These are phyloP conservation scores for Stagonosporopsis vannaccii DNA, from an alignment of 2,329 filamentous ascomycete genomes.

Conservation along the genomic window DNA sequence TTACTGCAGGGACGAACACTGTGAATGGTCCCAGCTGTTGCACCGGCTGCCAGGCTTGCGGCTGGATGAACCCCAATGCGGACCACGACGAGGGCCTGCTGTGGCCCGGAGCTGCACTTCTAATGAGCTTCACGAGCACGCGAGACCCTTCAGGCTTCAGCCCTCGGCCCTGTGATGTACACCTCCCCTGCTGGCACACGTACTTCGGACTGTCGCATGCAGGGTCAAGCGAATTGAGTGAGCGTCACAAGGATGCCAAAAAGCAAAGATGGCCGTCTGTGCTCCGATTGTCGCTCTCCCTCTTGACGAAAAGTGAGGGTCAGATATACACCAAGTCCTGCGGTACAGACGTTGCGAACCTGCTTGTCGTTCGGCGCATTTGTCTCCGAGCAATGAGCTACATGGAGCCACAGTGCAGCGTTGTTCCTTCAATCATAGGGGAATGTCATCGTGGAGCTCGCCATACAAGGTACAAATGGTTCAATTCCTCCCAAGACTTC, in stretches of 20 bases:
- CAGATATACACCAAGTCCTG: neutral
- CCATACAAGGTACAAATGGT: slow-evolving; percentile 10
- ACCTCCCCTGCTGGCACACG: neutral
- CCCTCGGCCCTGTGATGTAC: neutral
- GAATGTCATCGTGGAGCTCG: neutral
- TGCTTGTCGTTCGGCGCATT: neutral
- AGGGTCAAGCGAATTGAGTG: slow-evolving; percentile 7
- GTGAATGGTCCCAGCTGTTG: neutral
- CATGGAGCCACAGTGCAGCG: neutral
- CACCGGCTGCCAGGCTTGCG: neutral
- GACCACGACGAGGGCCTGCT: neutral
- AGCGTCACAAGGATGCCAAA: slow-evolving; percentile 3
- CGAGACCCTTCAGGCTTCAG: neutral
- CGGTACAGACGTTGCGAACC: neutral
- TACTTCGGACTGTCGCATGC: neutral
- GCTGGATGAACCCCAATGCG: neutral
- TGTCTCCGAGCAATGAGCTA: neutral
- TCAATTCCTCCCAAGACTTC: neutral
- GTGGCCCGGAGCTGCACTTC: neutral
- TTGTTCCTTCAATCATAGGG: neutral
- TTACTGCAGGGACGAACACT: slow-evolving; percentile 3
- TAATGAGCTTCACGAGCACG: neutral
- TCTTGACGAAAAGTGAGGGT: neutral
- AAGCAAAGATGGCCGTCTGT: slow-evolving; percentile 9
- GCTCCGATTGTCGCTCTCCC: neutral